phyloP scores from a whole-genome alignment of 345 rosid species.

The Gossypium herbaceum region DNA sequence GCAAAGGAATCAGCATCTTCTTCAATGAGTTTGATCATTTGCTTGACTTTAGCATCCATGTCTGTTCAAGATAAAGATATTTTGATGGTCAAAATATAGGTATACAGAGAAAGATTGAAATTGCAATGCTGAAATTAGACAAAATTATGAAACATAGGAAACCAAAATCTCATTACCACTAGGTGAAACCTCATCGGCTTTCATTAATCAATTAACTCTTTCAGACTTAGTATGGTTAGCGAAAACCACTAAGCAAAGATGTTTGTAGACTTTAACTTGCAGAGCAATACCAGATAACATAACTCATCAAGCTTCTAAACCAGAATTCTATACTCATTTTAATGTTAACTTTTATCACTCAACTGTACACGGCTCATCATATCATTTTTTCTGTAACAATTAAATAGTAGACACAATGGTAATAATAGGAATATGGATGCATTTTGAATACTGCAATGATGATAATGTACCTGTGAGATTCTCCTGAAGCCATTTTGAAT shows the following conservation, averaged over 20 bases:
- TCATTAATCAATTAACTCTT: constrained; percentile 1
- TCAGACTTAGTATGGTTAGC: background rate
- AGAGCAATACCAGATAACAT: background rate
- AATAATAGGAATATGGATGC: background rate
- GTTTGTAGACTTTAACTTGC: background rate
- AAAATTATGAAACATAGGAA: background rate
- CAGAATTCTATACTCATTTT: background rate
- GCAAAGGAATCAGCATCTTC: constrained; percentile 99
- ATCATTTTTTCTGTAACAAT: background rate
- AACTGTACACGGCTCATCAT: background rate
- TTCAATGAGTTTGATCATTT: constrained; percentile 95
- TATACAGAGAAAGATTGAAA: background rate
- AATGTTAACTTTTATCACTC: background rate
- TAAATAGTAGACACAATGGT: background rate
- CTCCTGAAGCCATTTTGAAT: constrained; percentile 96
- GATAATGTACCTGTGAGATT: constrained; percentile 74
- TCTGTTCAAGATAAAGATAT: constrained; percentile 44
- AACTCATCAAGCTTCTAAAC: background rate
- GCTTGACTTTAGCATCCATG: constrained; percentile 90
- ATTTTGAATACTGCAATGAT: background rate
- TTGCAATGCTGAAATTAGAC: background rate
- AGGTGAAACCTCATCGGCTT: background rate
- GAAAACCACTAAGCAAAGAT: background rate
- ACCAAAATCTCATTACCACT: background rate
- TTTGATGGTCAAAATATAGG: background rate